Base-by-base conservation (phyloP, 805 yeast genomes). In the Yarrowia deformans region DNA sequence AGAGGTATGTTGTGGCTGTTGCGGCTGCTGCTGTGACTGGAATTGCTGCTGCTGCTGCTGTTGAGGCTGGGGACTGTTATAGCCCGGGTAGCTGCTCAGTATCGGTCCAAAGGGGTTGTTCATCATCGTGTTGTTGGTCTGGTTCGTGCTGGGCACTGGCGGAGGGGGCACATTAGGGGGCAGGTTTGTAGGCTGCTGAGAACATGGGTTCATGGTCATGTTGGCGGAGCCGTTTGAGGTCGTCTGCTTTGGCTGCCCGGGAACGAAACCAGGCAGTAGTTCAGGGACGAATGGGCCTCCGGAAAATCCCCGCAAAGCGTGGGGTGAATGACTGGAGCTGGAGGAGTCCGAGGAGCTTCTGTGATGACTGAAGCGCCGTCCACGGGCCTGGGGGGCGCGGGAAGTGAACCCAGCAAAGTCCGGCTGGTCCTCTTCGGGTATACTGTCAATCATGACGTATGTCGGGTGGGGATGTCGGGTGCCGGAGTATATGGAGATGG, bases 381-480 rank as follows among this genome's bases (percentile, higher is more conserved):
- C 52, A 8, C 66, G 40, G 14, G 50, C 60, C 45, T 54, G 66
- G 10, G 66, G 50, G 13, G 66, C 63, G 13, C 63, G 48, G 1
- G 63, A 56, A 5, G 63, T 56, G 52, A 60, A 60, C 52, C 66
- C 52, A 18, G 52, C 66, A 35, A 45, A 60, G 52, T 60, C 66
- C 52, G 66, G 66, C 52, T 60, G 66, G 52, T 60, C 66, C 34
- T 60, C 66, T 35, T 60, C 66, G 46, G 66, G 66, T 34, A 60
- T 60, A 43, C 66, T 60, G 66, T 60, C 66, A 60, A 60, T 60
- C 52, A 60, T 60, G 52, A 45, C 46, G 52, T 43, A 16, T 10
- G 19, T 29, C 49, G 42, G 13, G 37, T 40, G 43, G 10, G 34
- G 34, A 16, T 54, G 60, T 54, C 23, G 45, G 45, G 34, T 32